Base-by-base conservation (phyloP, 2,329 filamentous ascomycete species). In the Scedosporium minutisporum region DNA sequence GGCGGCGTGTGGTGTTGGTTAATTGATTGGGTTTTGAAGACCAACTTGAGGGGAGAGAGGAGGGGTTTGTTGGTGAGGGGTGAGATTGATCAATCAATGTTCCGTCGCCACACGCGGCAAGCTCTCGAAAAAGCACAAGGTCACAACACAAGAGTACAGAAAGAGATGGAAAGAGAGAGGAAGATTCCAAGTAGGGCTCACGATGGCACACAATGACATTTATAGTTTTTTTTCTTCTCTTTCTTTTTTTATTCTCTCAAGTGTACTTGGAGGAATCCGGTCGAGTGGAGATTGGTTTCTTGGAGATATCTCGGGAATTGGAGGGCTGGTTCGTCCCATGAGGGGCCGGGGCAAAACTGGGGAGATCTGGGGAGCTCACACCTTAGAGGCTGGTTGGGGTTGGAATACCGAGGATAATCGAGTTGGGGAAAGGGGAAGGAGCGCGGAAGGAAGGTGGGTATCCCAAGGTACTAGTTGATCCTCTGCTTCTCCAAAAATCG, bases 41-140 rank as follows among this genome's bases (percentile, higher is more conserved):
- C 68, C 64, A 73, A 74, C 74, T 75, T 75, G 65, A 23, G 51
- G 48, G 25, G 48, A 21, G n/a, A 55, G 23, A 23, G 51, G 60
- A 27, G 48, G 27, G 29, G 48, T 18, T 51, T 44, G 7, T 51
- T 23, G 25, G 27, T 18, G 23, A 18, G 55, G 41, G 55, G 16
- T 58, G 29, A 23, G 57, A 14, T 10, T n/a, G 57, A 14, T n/a
- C 16, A 57, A 18, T 16, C 9, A 29, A 18, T 58, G 14, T 21
- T 21, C 16, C 27, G 48, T 18, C n/a, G 18, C n/a, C 48, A 27
- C 21, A 27, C 33, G 33, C 33, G 33, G 33, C 33, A 38, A 38
- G 33, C 33, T 12, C 33, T 14, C 33, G 33, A 38, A 38, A 38
- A 38, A 21, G n/a, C 44, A 21, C 44, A 48, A 21, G 44, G 33